Evolutionary conservation across 345 rosid genomes (phyloP), one percentile per base, ranked within the genome.

Genomic region (Arabidopsis arenosa): DNA sequence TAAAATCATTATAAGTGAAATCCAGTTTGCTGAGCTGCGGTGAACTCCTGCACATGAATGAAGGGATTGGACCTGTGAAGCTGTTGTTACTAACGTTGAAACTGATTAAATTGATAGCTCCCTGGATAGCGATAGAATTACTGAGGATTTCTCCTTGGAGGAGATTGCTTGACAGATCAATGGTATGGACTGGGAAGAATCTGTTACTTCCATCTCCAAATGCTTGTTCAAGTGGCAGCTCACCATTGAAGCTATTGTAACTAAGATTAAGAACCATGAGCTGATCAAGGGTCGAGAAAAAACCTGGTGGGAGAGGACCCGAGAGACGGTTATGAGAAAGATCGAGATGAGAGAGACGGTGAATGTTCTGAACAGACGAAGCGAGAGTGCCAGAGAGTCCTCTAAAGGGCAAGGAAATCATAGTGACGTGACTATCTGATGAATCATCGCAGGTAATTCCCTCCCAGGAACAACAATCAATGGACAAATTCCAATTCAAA

Each of bases 11-110:
- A 78, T 74, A 17, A 17, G 96, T 87, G 73, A 93, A 84, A 77
- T 90, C 98, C 56, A 88, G 62, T 11, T 66, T 62, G 33, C 35
- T 71, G 67, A 86, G 72, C 48, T 43, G 72, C 15, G 81, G 69
- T 30, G 86, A 83, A 60, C 72, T 72, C 59, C 17, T 52, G 78
- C 98, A 93, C 70, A 93, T 60, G n/a, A 63, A 66, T 2, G 93
- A 75, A 44, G 96, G 98, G 66, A 86, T 67, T 32, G 59, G 61
- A 7, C 96, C 95, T 4, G 80, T 56, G 76, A 93, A 88, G 74
- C 79, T 83, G 76, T 93, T 93, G 70, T 86, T 82, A 83, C 95
- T 93, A 44, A 83, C 85, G 75, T 90, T 88, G 66, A 93, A 88
- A 66, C 45, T 68, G 30, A 53, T 86, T 82, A 93, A 80, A 62